Percentiles rank a stretch among this genome's conserved stretches.
Evolutionary conservation across 495 filamentous ascomycete genomes (phyloP).

Genomic region (Talaromyces wortmannii): DNA sequence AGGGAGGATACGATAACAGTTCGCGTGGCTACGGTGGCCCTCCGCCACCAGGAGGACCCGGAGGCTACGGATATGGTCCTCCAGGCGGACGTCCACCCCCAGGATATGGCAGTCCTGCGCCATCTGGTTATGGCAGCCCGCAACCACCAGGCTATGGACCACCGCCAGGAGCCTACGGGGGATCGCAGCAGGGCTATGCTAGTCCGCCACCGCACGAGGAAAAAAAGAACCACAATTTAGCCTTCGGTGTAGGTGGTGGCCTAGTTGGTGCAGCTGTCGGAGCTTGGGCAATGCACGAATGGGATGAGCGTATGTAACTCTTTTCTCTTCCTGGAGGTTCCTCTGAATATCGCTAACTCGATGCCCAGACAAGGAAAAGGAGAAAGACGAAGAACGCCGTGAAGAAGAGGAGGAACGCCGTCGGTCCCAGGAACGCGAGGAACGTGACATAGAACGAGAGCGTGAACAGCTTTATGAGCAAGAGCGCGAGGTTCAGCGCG

Average conservation of each 20-base stretch:
- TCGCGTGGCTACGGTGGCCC: background rate
- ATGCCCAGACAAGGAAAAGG: constrained; percentile 1
- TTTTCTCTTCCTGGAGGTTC: background rate
- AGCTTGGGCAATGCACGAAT: constrained; percentile 3
- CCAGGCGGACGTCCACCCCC: background rate
- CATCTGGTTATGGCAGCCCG: background rate
- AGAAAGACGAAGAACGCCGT: constrained; percentile 1
- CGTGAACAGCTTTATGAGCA: background rate
- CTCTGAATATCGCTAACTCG: background rate
- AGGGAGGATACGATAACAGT: background rate
- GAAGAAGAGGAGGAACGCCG: constrained; percentile 2
- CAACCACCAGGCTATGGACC: constrained; percentile 1
- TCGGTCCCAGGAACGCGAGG: background rate
- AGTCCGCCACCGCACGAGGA: background rate
- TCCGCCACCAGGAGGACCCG: background rate
- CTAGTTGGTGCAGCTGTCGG: constrained; percentile 1
- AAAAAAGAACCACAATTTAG: background rate
- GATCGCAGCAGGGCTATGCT: background rate
- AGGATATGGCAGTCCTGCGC: background rate
- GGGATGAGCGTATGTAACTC: background rate
- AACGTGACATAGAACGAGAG: background rate
- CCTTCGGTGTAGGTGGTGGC: constrained; percentile 1
- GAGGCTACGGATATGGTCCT: background rate
- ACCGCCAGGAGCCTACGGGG: background rate
- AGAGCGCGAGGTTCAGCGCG: background rate